Base-by-base conservation (phyloP, 2,329 filamentous ascomycete species). In the Seiridium unicorne region DNA sequence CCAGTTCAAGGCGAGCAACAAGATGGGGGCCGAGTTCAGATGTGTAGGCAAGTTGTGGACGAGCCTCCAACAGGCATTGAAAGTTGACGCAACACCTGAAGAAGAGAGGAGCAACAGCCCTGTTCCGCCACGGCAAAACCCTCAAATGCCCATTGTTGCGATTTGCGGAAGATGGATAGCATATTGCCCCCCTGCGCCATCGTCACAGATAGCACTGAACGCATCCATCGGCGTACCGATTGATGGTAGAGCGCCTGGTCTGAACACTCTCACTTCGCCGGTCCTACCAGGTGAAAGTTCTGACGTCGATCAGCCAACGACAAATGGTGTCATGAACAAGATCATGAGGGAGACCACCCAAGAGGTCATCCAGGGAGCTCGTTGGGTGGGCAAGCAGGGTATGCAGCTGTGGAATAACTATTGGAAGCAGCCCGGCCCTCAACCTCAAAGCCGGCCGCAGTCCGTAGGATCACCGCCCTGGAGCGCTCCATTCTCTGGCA, bases 31-130 rank as follows among this genome's bases (percentile, higher is more conserved):
- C 49, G 70, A 74, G 13, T 89, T 83, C 72, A 79, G 75, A 44
- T 97, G 93, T 68, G 81, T 95, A 59, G 93, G 89, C 26, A 99
- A 99, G 76, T 78, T 96, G 18, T 99, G 95, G 95, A 97, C 95
- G 0, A 89, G 88, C 49, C 79, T 97, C 35, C 91, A 95, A 70
- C 84, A 87, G 64, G 77, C 78, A 36, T 74, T 78, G 18, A 80
- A 81, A 61, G 77, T 77, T 32, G 80, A 84, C 36, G 71, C 77
- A 34, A 66, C 76, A 1, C 77, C 81, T 60, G 83, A 86, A 62
- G 66, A 72, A 13, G 80, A 81, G 61, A 75, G 76, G 60, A 73
- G 72, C 44, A 71, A 75, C 34, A 72, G 70, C 31, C 67, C 75
- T 1, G 62, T 73, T 51, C 72, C 77, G 38, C 70, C 74, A 48